Conservation (phyloP, 345 rosid species). For the Dipteronia sinensis region DNA sequence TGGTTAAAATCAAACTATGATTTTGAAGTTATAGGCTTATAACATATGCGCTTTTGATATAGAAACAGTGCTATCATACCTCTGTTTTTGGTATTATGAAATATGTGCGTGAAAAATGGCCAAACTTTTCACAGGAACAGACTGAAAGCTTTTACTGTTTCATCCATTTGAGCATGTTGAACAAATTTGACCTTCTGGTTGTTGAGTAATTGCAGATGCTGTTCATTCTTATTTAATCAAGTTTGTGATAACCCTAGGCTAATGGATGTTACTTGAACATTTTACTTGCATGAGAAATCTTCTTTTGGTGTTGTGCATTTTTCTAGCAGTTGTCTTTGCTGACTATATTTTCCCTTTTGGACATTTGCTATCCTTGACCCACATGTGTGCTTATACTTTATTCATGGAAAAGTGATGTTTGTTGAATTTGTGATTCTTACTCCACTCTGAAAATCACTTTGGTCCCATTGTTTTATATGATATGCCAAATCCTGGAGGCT, state of each 20-base stretch:
- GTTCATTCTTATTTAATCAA: background rate
- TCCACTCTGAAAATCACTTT: background rate
- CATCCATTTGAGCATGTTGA: constrained; percentile 6
- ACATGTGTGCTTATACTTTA: constrained; percentile 18
- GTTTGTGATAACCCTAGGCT: background rate
- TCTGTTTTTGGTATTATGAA: background rate
- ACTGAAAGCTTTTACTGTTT: background rate
- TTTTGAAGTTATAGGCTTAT: background rate
- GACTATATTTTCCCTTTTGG: constrained; percentile 17
- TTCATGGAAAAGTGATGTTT: constrained; percentile 19
- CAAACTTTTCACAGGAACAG: background rate
- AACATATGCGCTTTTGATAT: background rate
- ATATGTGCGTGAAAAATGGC: background rate
- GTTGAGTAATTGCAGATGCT: background rate
- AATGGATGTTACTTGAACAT: background rate
- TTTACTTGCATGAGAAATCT: background rate
- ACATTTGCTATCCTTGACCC: constrained; percentile 22
- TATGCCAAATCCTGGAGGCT: constrained; percentile 10
- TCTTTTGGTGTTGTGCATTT: background rate
- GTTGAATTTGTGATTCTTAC: constrained; percentile 13
- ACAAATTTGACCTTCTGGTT: background rate
- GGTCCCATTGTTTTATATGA: constrained; percentile 9
- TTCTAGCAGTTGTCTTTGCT: constrained; percentile 9
- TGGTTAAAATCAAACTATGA: background rate
- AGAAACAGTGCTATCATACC: background rate